Evolutionary conservation across 495 filamentous ascomycete species (phyloP).

Genomic region (Pseudomonodictys pantanalensis): DNA sequence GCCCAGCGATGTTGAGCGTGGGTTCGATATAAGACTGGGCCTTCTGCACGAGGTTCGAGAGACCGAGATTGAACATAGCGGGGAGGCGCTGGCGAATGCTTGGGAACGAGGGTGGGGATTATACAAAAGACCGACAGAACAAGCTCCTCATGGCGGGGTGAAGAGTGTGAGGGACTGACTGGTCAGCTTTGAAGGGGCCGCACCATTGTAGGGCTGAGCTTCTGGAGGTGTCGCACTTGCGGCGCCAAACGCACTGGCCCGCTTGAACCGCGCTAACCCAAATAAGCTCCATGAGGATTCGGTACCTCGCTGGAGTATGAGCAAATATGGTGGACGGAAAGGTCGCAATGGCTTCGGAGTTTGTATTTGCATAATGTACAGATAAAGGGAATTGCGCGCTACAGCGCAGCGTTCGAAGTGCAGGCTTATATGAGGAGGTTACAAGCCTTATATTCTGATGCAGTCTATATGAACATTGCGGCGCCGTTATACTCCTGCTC

Average conservation of each 20-base stretch:
- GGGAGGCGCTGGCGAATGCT: constrained; percentile 3
- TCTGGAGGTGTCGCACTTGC: constrained; percentile 7
- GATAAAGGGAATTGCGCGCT: no score
- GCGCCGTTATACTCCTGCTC: no score
- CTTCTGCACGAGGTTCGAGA: constrained; percentile 88
- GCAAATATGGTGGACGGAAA: no score
- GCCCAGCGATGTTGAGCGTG: constrained; percentile 61
- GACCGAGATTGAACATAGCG: constrained; percentile 49
- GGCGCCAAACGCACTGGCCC: neutral
- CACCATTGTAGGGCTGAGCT: constrained; percentile 26
- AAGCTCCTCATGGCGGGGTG: constrained; percentile 16
- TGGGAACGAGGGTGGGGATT: neutral
- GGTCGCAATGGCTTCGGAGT: neutral
- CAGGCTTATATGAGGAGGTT: no score
- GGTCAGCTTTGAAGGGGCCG: constrained; percentile 4
- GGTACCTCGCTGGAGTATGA: no score
- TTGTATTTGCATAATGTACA: neutral
- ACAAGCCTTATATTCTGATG: no score
- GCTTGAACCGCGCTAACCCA: neutral
- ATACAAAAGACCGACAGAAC: neutral
- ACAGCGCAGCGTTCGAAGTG: no score
- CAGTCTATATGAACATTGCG: no score
- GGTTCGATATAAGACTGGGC: constrained; percentile 92
- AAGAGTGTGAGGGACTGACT: constrained; percentile 3
- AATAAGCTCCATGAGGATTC: no score